phyloP scores from a whole-genome alignment of 768 basidiomycete genomes.

The Cyclocybe cylindracea region DNA sequence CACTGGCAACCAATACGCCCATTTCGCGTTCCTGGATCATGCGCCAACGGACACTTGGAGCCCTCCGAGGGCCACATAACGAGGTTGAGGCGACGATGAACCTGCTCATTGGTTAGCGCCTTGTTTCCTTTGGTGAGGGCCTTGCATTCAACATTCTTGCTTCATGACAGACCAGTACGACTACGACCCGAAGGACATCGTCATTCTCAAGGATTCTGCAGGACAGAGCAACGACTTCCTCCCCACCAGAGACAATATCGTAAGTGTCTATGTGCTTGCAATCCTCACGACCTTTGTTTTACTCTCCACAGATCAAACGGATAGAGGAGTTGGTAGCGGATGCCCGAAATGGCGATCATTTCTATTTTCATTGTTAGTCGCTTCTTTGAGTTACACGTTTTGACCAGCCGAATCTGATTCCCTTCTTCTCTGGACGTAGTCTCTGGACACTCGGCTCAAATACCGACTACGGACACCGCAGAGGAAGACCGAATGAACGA shows the following conservation, averaged over 20 bases:
- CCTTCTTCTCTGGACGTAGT: conserved; percentile 21
- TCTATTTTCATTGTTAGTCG: conserved; percentile 59
- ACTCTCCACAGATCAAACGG: conserved; percentile 35
- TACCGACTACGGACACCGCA: conserved; percentile 38
- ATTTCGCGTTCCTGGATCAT: too few relatives aligned
- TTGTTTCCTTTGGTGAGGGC: not conserved
- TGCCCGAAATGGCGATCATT: conserved; percentile 46
- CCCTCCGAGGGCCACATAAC: conserved; percentile 35
- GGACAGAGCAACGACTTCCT: conserved; percentile 21
- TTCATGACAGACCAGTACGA: conserved; percentile 25
- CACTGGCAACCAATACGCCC: too few relatives aligned
- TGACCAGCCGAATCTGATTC: not conserved
- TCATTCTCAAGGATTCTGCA: conserved; percentile 44
- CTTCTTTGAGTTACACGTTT: not conserved
- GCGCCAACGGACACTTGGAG: too few relatives aligned
- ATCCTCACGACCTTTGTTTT: too few relatives aligned
- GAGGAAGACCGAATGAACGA: conserved; percentile 58
- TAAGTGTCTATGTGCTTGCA: conserved; percentile 19
- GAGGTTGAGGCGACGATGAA: conserved; percentile 35
- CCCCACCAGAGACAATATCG: conserved; percentile 48
- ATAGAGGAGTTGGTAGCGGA: conserved; percentile 44
- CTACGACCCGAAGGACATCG: conserved; percentile 40
- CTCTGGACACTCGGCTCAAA: conserved; percentile 53
- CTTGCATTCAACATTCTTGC: not conserved
- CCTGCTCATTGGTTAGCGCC: conserved; percentile 35